Percentiles rank a stretch among this genome's conserved stretches.
Conservation (phyloP, 2,329 filamentous ascomycete species). For the Sporothrix brunneoviolacea region DNA sequence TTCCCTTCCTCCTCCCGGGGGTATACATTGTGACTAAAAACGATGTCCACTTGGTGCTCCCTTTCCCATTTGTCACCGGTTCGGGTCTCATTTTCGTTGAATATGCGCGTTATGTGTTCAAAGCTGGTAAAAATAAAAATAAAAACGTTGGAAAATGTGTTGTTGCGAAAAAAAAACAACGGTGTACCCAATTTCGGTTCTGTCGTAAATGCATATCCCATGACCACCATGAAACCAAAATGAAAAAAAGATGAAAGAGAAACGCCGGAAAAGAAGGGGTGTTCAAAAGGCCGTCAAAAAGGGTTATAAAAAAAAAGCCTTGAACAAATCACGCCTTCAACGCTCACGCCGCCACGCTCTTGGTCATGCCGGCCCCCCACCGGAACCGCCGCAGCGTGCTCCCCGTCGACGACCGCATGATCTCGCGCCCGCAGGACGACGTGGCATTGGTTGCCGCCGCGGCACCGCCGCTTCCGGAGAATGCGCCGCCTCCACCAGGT, state of each 20-base stretch:
- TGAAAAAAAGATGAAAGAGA: background rate
- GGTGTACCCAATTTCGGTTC: background rate
- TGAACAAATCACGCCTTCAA: too few relatives aligned
- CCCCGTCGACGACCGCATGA: conserved; percentile 42
- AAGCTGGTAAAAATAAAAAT: too few relatives aligned
- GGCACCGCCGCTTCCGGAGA: conserved; percentile 36
- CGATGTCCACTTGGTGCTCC: too few relatives aligned
- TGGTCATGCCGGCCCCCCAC: conserved; percentile 45
- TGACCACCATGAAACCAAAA: background rate
- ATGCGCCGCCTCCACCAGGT: too few relatives aligned
- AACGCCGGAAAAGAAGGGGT: background rate
- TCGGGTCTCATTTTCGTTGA: too few relatives aligned
- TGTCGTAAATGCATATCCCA: conserved; percentile 8
- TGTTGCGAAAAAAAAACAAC: too few relatives aligned
- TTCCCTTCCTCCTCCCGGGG: too few relatives aligned
- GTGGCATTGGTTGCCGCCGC: conserved; percentile 37
- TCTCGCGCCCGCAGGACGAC: conserved; percentile 46
- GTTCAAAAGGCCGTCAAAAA: background rate
- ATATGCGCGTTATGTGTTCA: too few relatives aligned
- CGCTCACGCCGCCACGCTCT: conserved; percentile 41
- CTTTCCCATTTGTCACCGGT: too few relatives aligned
- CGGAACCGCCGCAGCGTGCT: conserved; percentile 47
- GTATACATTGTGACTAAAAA: too few relatives aligned
- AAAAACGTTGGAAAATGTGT: too few relatives aligned
- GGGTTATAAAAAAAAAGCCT: too few relatives aligned